Evolutionary conservation across 306 rosid species (phyloP).

Genomic region (Acacia melanoxylon): DNA sequence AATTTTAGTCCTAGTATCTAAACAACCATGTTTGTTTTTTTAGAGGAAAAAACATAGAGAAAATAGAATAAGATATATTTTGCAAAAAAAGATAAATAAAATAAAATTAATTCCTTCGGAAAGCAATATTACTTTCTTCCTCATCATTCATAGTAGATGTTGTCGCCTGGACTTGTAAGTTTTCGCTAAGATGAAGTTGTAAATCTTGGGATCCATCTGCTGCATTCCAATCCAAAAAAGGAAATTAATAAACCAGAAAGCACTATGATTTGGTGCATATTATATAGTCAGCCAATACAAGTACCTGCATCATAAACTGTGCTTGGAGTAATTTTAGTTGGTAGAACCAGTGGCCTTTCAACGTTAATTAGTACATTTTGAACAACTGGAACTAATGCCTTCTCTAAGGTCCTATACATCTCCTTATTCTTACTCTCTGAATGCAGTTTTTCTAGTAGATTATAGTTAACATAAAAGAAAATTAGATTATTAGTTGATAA

Average conservation of each 20-base stretch:
- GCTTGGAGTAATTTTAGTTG: too few species aligned
- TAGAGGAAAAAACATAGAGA: neutral
- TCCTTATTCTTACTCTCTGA: neutral
- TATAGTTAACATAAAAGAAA: neutral
- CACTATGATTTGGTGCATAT: too few species aligned
- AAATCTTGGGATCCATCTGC: neutral
- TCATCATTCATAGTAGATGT: neutral
- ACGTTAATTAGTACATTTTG: neutral
- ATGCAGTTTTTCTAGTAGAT: neutral
- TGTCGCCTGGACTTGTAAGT: neutral
- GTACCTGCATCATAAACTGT: too few species aligned
- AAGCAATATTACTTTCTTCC: neutral
- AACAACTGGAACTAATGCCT: neutral
- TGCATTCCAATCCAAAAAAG: neutral
- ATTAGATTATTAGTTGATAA: neutral
- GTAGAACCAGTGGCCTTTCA: too few species aligned
- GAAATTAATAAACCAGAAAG: neutral
- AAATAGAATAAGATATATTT: neutral
- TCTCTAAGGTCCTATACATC: neutral
- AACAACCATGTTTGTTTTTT: neutral
- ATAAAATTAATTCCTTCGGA: neutral
- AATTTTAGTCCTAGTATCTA: neutral
- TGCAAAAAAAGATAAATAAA: neutral
- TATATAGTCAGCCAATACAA: too few species aligned
- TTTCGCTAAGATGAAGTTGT: neutral